Evolutionary conservation across 73 alveolate genomes (phyloP), one percentile per base, ranked within the genome.

Genomic region (Diophrys appendiculata): DNA sequence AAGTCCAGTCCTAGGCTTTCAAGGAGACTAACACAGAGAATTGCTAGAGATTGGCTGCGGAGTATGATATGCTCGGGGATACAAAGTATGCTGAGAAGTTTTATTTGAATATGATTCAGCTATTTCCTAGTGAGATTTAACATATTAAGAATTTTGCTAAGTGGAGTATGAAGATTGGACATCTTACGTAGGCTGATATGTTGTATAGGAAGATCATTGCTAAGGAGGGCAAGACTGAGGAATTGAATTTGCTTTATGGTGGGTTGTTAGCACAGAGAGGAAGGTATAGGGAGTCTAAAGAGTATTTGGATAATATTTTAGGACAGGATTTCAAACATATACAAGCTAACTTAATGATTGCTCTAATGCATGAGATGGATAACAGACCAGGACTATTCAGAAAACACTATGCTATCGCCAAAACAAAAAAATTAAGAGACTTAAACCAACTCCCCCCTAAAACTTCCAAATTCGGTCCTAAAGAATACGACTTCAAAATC

Each of bases 401-500:
- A 65, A 86, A 86, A 78, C 87, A 86, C 75, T 79, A 73, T 53
- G 93, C 93, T 29, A 86, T 86, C 52, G 93, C 93, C 11, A 86
- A 86, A 73, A 65, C 72, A 52, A 76, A 77, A 65, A 79, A 80
- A 67, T 56, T 85, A 69, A 80, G 93, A 70, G 93, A 85, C 8
- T 28, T 85, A 30, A 69, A 68, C 31, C 76, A n/a, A 26, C 76
- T 85, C 22, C 78, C 84, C 1, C 81, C 82, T 11, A 80, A 70
- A 52, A 70, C 32, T 28, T 65, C 26, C 32, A 69, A 65, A 76
- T 78, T 68, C 26, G 87, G 68, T 30, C 89, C 53, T 33, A 81
- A 55, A 24, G 77, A 69, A 31, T 56, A 32, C 22, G 81, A 86
- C 35, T 86, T 86, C 75, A 79, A 86, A 31, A 69, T 86, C 25